Base-by-base conservation (phyloP, 176 grass and related monocot species). In the Phoenix dactylifera region DNA sequence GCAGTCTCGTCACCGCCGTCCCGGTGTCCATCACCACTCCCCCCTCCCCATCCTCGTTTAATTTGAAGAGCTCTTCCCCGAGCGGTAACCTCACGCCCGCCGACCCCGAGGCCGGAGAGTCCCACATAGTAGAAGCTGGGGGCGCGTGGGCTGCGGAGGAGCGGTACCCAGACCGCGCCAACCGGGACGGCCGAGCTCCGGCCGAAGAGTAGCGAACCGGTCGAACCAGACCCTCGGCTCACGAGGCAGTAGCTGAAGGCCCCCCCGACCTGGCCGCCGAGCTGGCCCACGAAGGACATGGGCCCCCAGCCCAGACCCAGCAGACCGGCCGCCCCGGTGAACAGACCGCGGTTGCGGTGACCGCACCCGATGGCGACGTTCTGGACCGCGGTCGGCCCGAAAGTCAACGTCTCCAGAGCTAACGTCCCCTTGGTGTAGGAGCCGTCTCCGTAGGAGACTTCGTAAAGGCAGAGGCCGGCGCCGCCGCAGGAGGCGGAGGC, bases 41-140 rank as follows among this genome's bases (percentile, higher is more conserved):
- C 16, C 92, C 92, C 17, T 52, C 71, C 16, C 84, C 92, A 53
- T 91, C 84, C 4, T 85, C 92, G 12, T 30, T 63, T 14, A 90
- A 80, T 76, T 62, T 75, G 85, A 97, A 97, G 35, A 88, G 63
- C n/a, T 70, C 76, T 17, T 74, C 81, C 16, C 59, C 23, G 15
- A 97, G 65, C 22, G 75, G 66, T 25, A 97, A 67, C 69, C 66
- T 35, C 22, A 51, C 63, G 28, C 85, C 85, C 87, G 0, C 83
- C 87, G 54, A 97, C 87, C 55, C 84, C 92, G 29, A 91, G 74
- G 3, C 92, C 92, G 0, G 72, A 29, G 4, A 97, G 55, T n/a
- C 78, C 66, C 7, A 97, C 87, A 73, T 97, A 97, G 78, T 97
- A 97, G 75, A 97, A 97, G 74, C 77, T 91, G 18, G 92, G 80